Conservation (phyloP, 768 basidiomycete species). For the Rhodocollybia butyracea region DNA sequence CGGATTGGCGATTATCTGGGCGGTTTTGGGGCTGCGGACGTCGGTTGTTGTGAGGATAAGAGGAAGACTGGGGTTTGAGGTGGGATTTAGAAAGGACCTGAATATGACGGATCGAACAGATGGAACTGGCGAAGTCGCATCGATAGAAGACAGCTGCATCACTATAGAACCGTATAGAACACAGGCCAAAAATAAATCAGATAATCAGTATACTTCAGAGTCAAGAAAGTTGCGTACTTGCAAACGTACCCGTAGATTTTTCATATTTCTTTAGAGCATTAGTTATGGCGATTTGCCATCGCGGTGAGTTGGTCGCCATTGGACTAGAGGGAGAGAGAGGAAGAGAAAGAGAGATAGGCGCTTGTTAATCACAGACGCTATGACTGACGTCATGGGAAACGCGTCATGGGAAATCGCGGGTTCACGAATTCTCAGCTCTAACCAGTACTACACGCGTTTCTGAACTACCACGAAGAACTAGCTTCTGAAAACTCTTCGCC, state of each 20-base stretch:
- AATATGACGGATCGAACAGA: constrained; percentile 67
- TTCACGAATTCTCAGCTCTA: too few relatives aligned
- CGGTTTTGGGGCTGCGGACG: constrained; percentile 64
- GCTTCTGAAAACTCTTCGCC: too few relatives aligned
- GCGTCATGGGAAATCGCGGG: neutral
- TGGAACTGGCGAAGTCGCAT: constrained; percentile 37
- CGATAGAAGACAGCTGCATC: constrained; percentile 58
- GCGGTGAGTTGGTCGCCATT: constrained; percentile 26
- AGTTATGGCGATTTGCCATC: constrained; percentile 47
- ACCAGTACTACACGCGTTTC: too few relatives aligned
- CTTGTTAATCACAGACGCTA: neutral
- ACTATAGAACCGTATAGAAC: too few relatives aligned
- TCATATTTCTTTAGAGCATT: constrained; percentile 37
- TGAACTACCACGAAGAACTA: too few relatives aligned
- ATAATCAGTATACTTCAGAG: neutral
- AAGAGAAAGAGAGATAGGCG: neutral
- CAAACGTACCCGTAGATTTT: constrained; percentile 34
- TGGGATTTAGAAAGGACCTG: constrained; percentile 50
- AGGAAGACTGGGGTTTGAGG: constrained; percentile 42
- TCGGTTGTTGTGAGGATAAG: constrained; percentile 71
- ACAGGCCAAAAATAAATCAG: neutral
- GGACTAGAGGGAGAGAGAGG: neutral
- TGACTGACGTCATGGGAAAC: neutral
- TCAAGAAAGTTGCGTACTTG: neutral
- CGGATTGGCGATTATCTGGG: constrained; percentile 47